Conservation (phyloP, 208 protist genomes). For the Trypanosomatidae sp. region DNA sequence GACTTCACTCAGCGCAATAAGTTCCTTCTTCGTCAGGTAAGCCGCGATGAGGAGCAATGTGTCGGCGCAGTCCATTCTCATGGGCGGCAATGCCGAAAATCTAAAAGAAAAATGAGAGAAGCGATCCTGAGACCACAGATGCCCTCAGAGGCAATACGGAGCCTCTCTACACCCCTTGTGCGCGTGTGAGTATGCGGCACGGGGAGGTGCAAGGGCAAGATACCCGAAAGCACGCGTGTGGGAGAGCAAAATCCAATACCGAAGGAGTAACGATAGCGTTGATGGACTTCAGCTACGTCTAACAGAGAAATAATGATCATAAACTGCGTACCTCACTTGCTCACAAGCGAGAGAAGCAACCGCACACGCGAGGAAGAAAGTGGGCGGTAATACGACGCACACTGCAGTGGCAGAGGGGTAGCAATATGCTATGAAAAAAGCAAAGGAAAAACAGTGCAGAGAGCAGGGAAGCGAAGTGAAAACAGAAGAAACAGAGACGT, state of each 20-base stretch:
- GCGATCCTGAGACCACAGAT: background rate
- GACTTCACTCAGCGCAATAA: constrained; percentile 45
- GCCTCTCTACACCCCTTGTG: background rate
- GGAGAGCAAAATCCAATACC: background rate
- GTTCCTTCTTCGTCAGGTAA: constrained; percentile 45
- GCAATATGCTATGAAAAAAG: background rate
- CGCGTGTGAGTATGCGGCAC: background rate
- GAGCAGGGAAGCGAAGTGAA: background rate
- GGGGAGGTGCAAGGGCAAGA: background rate
- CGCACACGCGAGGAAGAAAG: background rate
- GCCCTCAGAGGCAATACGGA: background rate
- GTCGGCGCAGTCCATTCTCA: constrained; percentile 51
- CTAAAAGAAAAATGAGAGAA: background rate
- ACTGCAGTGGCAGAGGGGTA: too few relatives aligned
- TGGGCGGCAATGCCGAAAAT: too few relatives aligned
- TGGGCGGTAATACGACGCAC: background rate
- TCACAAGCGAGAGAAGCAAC: background rate
- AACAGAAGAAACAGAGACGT: background rate
- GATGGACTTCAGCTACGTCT: background rate
- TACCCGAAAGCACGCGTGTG: background rate
- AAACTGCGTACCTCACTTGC: background rate
- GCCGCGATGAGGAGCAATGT: constrained; percentile 49
- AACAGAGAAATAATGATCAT: too few relatives aligned
- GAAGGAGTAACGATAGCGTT: background rate
- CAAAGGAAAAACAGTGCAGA: too few relatives aligned